Percentiles rank a stretch among this genome's conserved stretches.
Evolutionary conservation across 176 grass and related monocot species (phyloP).

Genomic region (Pontederia paniculata): DNA sequence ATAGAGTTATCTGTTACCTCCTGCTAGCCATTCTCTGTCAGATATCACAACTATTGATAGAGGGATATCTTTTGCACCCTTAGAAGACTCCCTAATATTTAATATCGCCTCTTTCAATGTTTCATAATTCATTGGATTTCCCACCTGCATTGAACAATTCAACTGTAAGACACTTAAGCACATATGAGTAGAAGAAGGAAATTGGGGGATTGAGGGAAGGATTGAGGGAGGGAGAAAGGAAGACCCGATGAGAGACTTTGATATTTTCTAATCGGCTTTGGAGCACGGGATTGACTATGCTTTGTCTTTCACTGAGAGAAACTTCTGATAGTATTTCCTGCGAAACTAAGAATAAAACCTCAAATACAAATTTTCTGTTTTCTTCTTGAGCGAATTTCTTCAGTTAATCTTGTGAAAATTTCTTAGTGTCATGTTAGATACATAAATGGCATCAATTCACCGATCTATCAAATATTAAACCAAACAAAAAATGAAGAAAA

Average conservation of each 20-base stretch:
- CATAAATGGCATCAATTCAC: no score
- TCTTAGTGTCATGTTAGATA: no score
- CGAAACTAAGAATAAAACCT: conserved; percentile 1
- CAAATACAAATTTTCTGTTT: no score
- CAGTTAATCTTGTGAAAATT: no score
- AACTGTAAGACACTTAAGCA: background rate
- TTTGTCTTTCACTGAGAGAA: conserved; percentile 61
- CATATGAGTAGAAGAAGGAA: background rate
- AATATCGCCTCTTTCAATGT: conserved; percentile 70
- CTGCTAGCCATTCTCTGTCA: conserved; percentile 69
- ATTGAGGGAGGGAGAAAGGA: conserved; percentile 14
- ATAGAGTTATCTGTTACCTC: conserved; percentile 35
- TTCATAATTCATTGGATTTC: conserved; percentile 85
- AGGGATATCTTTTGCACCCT: conserved; percentile 39
- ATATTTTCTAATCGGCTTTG: conserved; percentile 77
- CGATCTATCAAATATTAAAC: no score
- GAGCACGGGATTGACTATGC: conserved; percentile 45
- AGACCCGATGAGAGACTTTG: conserved; percentile 67
- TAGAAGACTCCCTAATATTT: conserved; percentile 37
- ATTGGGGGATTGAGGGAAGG: background rate
- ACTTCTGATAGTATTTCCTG: conserved; percentile 95
- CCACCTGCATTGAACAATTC: conserved; percentile 37
- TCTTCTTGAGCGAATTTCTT: no score
- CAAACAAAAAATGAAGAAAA: background rate
- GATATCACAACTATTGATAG: conserved; percentile 77